A percentile compares a stretch with the other conserved stretches of the same genome.
Conservation (phyloP, 75 land plant species). For the Ceratopteris richardii region DNA sequence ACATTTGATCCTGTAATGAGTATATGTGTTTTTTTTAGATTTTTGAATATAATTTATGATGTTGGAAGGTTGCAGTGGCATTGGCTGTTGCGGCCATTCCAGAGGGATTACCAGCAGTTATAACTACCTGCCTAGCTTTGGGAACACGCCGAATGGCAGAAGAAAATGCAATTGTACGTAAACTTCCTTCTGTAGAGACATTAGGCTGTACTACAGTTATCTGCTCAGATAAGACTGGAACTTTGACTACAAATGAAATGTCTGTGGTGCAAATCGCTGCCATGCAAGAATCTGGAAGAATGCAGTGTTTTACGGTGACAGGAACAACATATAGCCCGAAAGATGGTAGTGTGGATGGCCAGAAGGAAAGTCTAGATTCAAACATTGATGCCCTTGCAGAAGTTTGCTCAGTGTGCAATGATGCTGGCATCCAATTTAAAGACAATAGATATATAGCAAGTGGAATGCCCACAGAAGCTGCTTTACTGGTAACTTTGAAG, state of each 20-base stretch:
- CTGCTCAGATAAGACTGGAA: conserved; percentile 85
- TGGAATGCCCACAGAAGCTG: conserved; percentile 93
- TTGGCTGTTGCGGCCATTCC: conserved; percentile 88
- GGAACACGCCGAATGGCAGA: conserved; percentile 88
- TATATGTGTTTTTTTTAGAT: no score
- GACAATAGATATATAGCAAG: conserved; percentile 37
- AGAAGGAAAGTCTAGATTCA: conserved; percentile 35
- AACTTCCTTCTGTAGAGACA: conserved; percentile 83
- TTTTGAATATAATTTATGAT: neutral
- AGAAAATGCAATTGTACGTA: conserved; percentile 84
- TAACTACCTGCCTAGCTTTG: conserved; percentile 80
- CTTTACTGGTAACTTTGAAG: conserved; percentile 47
- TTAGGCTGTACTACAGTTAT: conserved; percentile 89
- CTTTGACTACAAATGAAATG: conserved; percentile 85
- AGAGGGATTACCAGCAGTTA: conserved; percentile 80
- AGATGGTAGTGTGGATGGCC: conserved; percentile 63
- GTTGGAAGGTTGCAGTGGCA: conserved; percentile 69
- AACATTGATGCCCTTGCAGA: conserved; percentile 68
- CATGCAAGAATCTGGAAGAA: conserved; percentile 13
- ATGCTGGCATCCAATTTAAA: conserved; percentile 47
- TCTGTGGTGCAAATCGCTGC: conserved; percentile 60
- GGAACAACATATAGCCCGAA: conserved; percentile 66
- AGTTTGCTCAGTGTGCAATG: conserved; percentile 75
- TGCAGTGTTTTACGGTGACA: conserved; percentile 47
- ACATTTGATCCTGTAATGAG: no score